Percentiles rank a stretch among this genome's conserved stretches.
These are phyloP conservation scores for Collybia sp. DNA, from an alignment of 768 basidiomycete species.

Conservation along the genomic window DNA sequence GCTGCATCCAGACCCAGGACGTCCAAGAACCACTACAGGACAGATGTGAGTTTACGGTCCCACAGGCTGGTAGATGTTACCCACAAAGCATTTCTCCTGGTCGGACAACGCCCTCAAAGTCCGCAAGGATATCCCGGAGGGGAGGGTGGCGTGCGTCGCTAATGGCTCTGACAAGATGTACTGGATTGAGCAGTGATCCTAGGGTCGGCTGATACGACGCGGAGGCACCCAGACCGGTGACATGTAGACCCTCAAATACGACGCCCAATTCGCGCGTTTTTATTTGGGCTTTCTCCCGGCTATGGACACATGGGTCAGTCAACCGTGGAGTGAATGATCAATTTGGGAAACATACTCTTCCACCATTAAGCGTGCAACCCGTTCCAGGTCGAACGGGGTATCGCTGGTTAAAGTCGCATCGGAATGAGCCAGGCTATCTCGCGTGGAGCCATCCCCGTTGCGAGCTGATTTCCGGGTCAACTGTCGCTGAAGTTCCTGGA, in stretches of 20 bases:
- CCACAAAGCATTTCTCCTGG: conserved; percentile 76
- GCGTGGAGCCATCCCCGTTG: too few species aligned
- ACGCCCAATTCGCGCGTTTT: conserved; percentile 56
- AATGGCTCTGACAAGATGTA: conserved; percentile 35
- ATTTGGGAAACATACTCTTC: conserved; percentile 20
- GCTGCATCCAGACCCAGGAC: conserved; percentile 82
- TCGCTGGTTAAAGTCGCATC: too few species aligned
- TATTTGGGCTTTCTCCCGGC: conserved; percentile 43
- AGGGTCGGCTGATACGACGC: conserved; percentile 56
- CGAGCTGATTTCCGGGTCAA: neutral
- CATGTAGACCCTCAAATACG: conserved; percentile 50
- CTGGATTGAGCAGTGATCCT: conserved; percentile 54
- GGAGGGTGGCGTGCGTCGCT: conserved; percentile 53
- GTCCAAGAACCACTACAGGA: conserved; percentile 67
- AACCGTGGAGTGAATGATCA: neutral
- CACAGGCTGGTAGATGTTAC: conserved; percentile 19
- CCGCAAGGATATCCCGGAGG: conserved; percentile 57
- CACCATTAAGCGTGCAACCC: conserved; percentile 21
- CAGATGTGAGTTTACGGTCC: neutral
- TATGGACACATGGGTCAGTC: conserved; percentile 18
- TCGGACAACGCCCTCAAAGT: conserved; percentile 59
- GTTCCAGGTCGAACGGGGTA: conserved; percentile 24
- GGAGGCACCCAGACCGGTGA: conserved; percentile 53
- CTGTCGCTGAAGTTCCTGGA: neutral
- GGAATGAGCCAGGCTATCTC: too few species aligned